Conservation (phyloP, 176 grass and related monocot genomes). For the Musa acuminata region DNA sequence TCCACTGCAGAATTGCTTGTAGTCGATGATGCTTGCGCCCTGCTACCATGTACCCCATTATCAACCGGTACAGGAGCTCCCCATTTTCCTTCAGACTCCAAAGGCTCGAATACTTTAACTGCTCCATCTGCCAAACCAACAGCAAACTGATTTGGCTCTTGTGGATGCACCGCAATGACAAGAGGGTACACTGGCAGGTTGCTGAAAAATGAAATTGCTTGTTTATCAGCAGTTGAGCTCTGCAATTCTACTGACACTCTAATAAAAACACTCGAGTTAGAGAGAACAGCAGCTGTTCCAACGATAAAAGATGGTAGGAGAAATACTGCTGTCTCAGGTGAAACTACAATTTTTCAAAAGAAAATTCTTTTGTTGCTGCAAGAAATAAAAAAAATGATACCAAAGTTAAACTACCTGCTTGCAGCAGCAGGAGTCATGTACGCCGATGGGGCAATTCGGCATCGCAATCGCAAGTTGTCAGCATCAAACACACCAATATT, state of each 20-base stretch:
- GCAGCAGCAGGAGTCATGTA: conserved; percentile 41
- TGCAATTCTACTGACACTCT: not conserved
- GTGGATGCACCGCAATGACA: conserved; percentile 59
- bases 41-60: conserved; percentile 54
- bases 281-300: no score
- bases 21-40: conserved; percentile 38
- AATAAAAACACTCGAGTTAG: not conserved
- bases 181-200: conserved; percentile 46
- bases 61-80: conserved; percentile 39
- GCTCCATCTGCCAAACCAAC: conserved; percentile 74
- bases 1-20: conserved; percentile 42
- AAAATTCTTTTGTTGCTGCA: no score
- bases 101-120: conserved; percentile 76
- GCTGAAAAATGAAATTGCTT: conserved; percentile 40
- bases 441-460: conserved; percentile 59
- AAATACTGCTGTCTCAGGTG: no score
- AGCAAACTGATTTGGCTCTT: conserved; percentile 89
- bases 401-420: conserved; percentile 34
- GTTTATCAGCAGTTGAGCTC: not conserved
- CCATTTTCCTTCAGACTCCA: conserved; percentile 75
- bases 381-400: no score
- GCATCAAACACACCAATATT: conserved; percentile 79
- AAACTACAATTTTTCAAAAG: no score
- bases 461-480: conserved; percentile 87
- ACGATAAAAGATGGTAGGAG: no score